Conservation (phyloP, 768 basidiomycete species). For the Mycena galopus region DNA sequence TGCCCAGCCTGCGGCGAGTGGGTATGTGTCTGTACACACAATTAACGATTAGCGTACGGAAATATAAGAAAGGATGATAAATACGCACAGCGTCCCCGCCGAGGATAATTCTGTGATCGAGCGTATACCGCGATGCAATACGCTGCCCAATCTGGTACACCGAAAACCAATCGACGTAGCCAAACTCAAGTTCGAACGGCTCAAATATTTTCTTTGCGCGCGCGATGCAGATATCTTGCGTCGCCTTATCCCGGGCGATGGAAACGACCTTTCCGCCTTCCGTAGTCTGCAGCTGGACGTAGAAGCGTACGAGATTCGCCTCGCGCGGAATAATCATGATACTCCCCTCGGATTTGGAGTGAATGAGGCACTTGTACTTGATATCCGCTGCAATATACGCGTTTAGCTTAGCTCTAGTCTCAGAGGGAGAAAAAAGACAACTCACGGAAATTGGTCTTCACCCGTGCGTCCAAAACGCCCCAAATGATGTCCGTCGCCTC, state of each 20-base stretch:
- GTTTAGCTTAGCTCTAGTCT: not conserved
- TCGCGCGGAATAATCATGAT: constrained; percentile 68
- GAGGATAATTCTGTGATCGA: constrained; percentile 53
- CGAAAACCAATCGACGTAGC: constrained; percentile 52
- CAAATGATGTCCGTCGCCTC: constrained; percentile 63
- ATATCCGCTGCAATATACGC: constrained; percentile 55
- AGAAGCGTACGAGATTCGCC: constrained; percentile 61
- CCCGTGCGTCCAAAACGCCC: constrained; percentile 63
- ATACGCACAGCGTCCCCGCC: constrained; percentile 52
- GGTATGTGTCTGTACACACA: constrained; percentile 34
- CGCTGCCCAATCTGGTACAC: constrained; percentile 57
- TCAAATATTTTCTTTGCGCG: constrained; percentile 42
- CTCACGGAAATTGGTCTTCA: constrained; percentile 64
- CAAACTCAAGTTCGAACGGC: constrained; percentile 42
- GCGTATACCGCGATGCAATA: constrained; percentile 52
- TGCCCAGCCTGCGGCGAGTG: constrained; percentile 48
- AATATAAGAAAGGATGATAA: not conserved
- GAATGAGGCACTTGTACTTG: constrained; percentile 58
- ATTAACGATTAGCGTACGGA: not conserved
- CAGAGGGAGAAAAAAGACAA: constrained; percentile 27
- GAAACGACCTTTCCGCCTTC: constrained; percentile 33
- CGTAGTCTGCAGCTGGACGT: constrained; percentile 56
- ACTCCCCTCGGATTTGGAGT: constrained; percentile 57
- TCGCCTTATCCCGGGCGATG: constrained; percentile 35
- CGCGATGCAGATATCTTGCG: constrained; percentile 34